These are phyloP conservation scores for Rubia yunnanensis DNA, from an alignment of 257 asterid genomes.

Conservation along the genomic window DNA sequence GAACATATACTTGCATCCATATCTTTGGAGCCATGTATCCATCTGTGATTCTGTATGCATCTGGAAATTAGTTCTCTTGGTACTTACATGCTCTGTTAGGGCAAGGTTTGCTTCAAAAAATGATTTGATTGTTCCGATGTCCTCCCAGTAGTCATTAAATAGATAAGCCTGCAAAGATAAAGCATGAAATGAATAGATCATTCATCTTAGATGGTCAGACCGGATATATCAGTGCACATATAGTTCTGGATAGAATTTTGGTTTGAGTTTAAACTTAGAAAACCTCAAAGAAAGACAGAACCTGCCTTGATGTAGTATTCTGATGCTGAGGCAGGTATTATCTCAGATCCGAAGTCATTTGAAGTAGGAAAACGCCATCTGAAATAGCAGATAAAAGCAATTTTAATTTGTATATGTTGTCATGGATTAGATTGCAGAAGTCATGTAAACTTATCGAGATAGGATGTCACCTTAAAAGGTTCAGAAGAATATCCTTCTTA, in stretches of 20 bases:
- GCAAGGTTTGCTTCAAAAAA: constrained; percentile 97
- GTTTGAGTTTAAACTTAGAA: neutral
- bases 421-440: constrained; percentile 2
- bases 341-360: constrained; percentile 95
- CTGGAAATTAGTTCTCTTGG: neutral
- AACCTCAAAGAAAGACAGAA: neutral
- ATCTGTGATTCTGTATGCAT: neutral
- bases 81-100: constrained; percentile 91
- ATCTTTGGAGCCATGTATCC: neutral
- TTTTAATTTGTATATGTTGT: constrained; percentile 10
- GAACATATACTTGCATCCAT: neutral
- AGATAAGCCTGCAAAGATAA: constrained; percentile 62
- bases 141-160: constrained; percentile 97
- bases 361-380: constrained; percentile 99
- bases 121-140: constrained; percentile 89
- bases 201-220: neutral
- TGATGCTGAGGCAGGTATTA: constrained; percentile 86
- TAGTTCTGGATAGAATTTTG: neutral
- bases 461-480: constrained; percentile 56
- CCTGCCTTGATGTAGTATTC: constrained; percentile 62
- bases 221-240: neutral
- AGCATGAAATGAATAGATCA: neutral
- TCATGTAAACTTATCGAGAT: neutral
- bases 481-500: constrained; percentile 87
- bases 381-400: constrained; percentile 14